These are phyloP conservation scores for Phaeotremella fagi DNA, from an alignment of 768 basidiomycete species.

Conservation along the genomic window DNA sequence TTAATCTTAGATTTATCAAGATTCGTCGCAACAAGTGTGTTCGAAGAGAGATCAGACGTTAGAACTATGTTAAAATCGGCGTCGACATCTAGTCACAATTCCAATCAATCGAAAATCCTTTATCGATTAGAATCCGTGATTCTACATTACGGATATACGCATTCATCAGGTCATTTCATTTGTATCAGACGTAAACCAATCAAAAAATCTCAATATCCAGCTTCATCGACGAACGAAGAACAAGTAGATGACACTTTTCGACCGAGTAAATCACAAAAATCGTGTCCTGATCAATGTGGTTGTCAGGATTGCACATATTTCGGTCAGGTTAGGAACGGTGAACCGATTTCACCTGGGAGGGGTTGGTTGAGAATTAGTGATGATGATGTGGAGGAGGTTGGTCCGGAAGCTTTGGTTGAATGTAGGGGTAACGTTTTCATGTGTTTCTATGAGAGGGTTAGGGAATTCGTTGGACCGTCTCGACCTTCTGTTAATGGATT, in stretches of 20 bases:
- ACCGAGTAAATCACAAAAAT: slow-evolving; percentile 51
- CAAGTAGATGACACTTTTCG: slow-evolving; percentile 12
- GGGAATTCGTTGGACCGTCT: slow-evolving; percentile 12
- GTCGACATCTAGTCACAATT: slow-evolving; percentile 41
- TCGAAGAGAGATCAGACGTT: slow-evolving; percentile 25
- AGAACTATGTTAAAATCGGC: slow-evolving; percentile 3
- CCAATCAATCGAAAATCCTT: slow-evolving; percentile 57
- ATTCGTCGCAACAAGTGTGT: slow-evolving; percentile 50
- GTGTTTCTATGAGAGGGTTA: slow-evolving; percentile 84
- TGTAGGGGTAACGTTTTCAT: slow-evolving; percentile 68
- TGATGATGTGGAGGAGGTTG: slow-evolving; percentile 56
- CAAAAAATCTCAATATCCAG: neutral
- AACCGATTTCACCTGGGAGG: slow-evolving; percentile 16
- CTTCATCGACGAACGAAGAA: slow-evolving; percentile 38
- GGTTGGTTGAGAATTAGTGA: slow-evolving; percentile 88
- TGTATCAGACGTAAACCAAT: slow-evolving; percentile 77
- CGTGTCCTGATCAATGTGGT: slow-evolving; percentile 53
- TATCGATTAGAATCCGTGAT: slow-evolving; percentile 83
- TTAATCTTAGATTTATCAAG: slow-evolving; percentile 84
- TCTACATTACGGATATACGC: slow-evolving; percentile 80
- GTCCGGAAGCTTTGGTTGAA: slow-evolving; percentile 55
- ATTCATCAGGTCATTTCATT: slow-evolving; percentile 91
- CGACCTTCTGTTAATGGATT: neutral
- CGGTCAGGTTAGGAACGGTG: slow-evolving; percentile 58
- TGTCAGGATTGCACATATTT: slow-evolving; percentile 54